Base-by-base conservation (phyloP, 1,284 basidiomycete species). In the Sporisorium reilianum region DNA sequence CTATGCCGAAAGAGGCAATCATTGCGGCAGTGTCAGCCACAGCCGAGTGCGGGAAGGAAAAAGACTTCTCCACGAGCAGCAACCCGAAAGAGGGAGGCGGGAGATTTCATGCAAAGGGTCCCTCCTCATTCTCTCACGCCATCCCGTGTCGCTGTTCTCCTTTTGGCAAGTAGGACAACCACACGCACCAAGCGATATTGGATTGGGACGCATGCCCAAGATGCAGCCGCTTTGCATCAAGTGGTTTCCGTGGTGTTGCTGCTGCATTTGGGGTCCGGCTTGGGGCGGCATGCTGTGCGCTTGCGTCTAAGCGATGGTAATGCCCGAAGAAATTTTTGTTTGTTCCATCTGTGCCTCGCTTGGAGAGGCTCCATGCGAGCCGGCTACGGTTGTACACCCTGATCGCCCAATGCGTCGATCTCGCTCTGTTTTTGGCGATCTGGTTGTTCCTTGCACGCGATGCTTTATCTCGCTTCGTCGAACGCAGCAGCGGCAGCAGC, bases 271-370 rank as follows among this genome's bases (percentile, higher is more conserved):
- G 36, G 16, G n/a, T n/a, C n/a, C n/a, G n/a, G n/a, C n/a, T n/a
- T n/a, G n/a, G n/a, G n/a, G n/a, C n/a, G n/a, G n/a, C n/a, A n/a
- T n/a, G n/a, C 11, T 38, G 16, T n/a, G 11, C 8, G 18, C 36
- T 41, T 11, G n/a, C n/a, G n/a, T 18, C 5, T 32, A 36, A 42
- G 53, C 59, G 52, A 55, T 55, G 44, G n/a, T 49, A 23, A 7
- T 7, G 28, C 14, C 12, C 51, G 45, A 20, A 36, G 50, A 49
- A 11, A 4, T 18, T 38, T 50, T 50, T 62, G 59, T 61, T 55
- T 61, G 59, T 55, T 49, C 45, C 6, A 25, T 55, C 45, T 25
- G 4, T 25, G 34, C 42, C 46, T 55, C 48, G 53, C 48, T 63
- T 63, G 46, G 30, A 48, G 55, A 40, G 36, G n/a, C 36, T 18